These are phyloP conservation scores for Fusarium domesticum DNA, from an alignment of 2,329 filamentous ascomycete genomes.

Conservation along the genomic window DNA sequence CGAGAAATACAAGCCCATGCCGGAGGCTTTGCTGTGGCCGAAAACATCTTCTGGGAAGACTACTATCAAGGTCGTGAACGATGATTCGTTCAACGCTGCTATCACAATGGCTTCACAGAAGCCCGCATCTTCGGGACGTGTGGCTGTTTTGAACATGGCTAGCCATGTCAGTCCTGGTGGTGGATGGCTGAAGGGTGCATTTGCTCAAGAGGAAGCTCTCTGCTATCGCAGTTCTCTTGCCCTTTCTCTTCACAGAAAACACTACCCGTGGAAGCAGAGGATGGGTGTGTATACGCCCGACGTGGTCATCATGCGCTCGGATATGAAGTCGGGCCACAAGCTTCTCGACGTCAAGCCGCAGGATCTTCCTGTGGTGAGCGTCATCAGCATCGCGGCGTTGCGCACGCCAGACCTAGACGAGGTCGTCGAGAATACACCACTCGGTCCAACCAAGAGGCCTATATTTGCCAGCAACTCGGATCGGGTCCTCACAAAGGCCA, in stretches of 20 bases:
- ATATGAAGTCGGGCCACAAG: conserved; percentile 43
- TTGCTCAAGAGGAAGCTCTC: conserved; percentile 67
- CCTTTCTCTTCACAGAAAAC: conserved; percentile 43
- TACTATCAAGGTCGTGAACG: conserved; percentile 49
- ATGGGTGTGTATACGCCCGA: conserved; percentile 58
- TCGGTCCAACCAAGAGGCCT: conserved; percentile 26
- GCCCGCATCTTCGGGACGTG: conserved; percentile 31
- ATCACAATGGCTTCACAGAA: conserved; percentile 36
- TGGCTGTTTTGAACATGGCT: conserved; percentile 66
- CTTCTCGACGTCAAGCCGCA: conserved; percentile 40
- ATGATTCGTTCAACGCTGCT: conserved; percentile 57
- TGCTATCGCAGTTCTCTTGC: conserved; percentile 61
- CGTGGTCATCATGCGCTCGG: conserved; percentile 56
- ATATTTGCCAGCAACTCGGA: conserved; percentile 43
- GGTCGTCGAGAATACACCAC: conserved; percentile 13
- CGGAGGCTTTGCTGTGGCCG: conserved; percentile 42
- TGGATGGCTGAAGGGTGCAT: conserved; percentile 58
- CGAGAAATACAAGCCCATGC: conserved; percentile 40
- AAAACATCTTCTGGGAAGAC: conserved; percentile 29
- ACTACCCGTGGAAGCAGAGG: conserved; percentile 52
- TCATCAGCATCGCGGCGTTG: conserved; percentile 59
- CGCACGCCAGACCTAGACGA: conserved; percentile 37
- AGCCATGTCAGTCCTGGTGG: conserved; percentile 58
- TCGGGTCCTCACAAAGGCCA: conserved; percentile 55
- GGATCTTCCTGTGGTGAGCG: conserved; percentile 52